phyloP scores from a whole-genome alignment of 2,329 filamentous ascomycete genomes.

The Camillea tinctor region DNA sequence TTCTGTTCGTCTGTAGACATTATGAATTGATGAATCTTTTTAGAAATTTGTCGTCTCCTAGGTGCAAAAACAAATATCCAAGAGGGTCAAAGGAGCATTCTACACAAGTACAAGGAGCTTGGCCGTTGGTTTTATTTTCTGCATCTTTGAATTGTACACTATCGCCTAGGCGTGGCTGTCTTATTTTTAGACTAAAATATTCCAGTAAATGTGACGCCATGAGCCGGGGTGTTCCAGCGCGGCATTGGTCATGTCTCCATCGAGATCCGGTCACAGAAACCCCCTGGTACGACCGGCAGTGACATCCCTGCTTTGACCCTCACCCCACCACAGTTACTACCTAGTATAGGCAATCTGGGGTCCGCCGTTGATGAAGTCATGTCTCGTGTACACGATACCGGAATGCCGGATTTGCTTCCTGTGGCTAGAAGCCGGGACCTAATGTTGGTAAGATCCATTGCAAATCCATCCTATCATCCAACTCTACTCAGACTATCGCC shows the following conservation, averaged over 20 bases:
- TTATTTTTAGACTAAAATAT: background rate
- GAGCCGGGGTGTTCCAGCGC: background rate
- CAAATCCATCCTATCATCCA: background rate
- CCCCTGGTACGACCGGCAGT: background rate
- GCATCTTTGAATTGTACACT: background rate
- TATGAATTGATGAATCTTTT: background rate
- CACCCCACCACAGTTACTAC: background rate
- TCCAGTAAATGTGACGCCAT: background rate
- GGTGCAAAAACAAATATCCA: background rate
- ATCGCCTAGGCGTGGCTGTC: background rate
- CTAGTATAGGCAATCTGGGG: no score
- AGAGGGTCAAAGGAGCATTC: background rate
- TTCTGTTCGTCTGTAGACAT: conserved; percentile 21
- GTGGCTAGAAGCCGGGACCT: background rate
- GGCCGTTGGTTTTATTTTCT: background rate
- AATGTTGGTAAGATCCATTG: background rate
- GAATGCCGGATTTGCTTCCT: background rate
- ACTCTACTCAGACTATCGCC: background rate
- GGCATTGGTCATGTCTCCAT: background rate
- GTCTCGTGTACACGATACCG: background rate
- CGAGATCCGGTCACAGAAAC: background rate
- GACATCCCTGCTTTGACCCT: background rate
- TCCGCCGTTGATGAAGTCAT: background rate
- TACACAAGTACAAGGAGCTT: background rate
- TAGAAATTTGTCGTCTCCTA: background rate